Evolutionary conservation across 1,284 basidiomycete species (phyloP).

Genomic region (Cerioporus squamosus): DNA sequence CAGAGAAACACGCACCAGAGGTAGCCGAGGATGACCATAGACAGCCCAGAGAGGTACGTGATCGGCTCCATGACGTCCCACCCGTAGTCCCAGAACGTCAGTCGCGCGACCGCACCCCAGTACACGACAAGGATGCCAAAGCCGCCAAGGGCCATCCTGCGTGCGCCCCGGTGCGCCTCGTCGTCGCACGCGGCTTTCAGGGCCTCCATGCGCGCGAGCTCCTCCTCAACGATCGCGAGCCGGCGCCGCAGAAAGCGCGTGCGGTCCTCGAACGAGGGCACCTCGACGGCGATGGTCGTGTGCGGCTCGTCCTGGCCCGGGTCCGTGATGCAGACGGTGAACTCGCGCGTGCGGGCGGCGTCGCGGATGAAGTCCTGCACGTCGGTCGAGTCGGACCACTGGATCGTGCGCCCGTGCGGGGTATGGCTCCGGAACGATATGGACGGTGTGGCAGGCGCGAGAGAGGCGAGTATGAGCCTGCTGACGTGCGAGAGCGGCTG

Average conservation of each 20-base stretch:
- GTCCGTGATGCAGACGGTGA: constrained; percentile 52
- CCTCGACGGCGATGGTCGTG: constrained; percentile 50
- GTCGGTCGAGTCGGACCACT: constrained; percentile 73
- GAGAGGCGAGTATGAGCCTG: constrained; percentile 50
- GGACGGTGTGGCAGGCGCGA: constrained; percentile 39
- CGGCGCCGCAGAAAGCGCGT: constrained; percentile 63
- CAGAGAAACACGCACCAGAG: constrained; percentile 46
- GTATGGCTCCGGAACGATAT: constrained; percentile 53
- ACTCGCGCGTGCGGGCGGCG: constrained; percentile 58
- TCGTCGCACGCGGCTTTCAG: constrained; percentile 59
- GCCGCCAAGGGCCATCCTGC: constrained; percentile 59
- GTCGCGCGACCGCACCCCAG: constrained; percentile 64
- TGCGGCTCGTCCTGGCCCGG: constrained; percentile 29
- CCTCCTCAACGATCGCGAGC: constrained; percentile 45
- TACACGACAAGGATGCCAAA: constrained; percentile 64
- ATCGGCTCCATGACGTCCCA: constrained; percentile 76
- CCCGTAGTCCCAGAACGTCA: constrained; percentile 69
- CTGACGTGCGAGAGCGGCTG: constrained; percentile 65
- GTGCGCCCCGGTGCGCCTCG: constrained; percentile 59
- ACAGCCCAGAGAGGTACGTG: constrained; percentile 64
- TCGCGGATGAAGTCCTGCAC: constrained; percentile 70
- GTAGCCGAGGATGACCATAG: constrained; percentile 63
- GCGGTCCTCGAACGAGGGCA: constrained; percentile 66
- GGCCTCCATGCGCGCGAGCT: constrained; percentile 52
- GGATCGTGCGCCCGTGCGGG: constrained; percentile 42